Conservation (phyloP, 1,284 basidiomycete genomes). For the Porogramme epimiltina region DNA sequence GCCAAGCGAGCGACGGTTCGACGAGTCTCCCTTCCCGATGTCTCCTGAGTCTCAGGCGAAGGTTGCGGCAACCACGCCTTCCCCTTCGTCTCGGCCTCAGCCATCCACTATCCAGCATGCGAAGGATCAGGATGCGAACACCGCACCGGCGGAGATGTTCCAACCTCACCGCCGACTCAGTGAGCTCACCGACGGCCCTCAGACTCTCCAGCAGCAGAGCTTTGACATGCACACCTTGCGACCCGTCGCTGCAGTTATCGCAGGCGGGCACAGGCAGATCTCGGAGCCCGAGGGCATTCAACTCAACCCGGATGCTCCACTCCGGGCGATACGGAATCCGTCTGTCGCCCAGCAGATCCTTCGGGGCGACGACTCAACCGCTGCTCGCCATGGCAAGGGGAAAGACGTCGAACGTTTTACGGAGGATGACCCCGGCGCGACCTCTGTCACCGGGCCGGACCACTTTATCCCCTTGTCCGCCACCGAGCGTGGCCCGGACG, state of each 20-base stretch:
- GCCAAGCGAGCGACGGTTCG: slow-evolving; percentile 42
- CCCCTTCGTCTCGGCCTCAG: background rate
- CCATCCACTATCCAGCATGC: background rate
- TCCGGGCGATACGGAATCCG: slow-evolving; percentile 37
- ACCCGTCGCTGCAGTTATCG: slow-evolving; percentile 9
- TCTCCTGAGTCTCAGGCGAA: slow-evolving; percentile 15
- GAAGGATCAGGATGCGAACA: slow-evolving; percentile 28
- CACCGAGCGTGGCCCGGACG: slow-evolving; percentile 27
- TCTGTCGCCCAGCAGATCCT: too few relatives aligned
- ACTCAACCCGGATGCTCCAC: slow-evolving; percentile 45
- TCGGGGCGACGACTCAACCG: too few relatives aligned
- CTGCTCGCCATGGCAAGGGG: too few relatives aligned
- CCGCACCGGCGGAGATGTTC: slow-evolving; percentile 57
- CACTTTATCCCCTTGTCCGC: background rate
- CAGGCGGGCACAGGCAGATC: slow-evolving; percentile 2
- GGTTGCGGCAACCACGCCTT: background rate
- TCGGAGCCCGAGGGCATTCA: slow-evolving; percentile 34
- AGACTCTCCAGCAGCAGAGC: slow-evolving; percentile 32
- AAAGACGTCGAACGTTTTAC: too few relatives aligned
- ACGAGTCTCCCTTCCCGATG: slow-evolving; percentile 37
- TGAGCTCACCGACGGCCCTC: slow-evolving; percentile 18
- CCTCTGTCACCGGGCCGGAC: too few relatives aligned
- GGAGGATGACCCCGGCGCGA: too few relatives aligned
- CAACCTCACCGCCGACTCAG: slow-evolving; percentile 39
- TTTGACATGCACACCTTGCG: slow-evolving; percentile 28